Evolutionary conservation across 1,284 basidiomycete genomes (phyloP), one percentile per base, ranked within the genome.

Genomic region (Leccinum angustisporum): DNA sequence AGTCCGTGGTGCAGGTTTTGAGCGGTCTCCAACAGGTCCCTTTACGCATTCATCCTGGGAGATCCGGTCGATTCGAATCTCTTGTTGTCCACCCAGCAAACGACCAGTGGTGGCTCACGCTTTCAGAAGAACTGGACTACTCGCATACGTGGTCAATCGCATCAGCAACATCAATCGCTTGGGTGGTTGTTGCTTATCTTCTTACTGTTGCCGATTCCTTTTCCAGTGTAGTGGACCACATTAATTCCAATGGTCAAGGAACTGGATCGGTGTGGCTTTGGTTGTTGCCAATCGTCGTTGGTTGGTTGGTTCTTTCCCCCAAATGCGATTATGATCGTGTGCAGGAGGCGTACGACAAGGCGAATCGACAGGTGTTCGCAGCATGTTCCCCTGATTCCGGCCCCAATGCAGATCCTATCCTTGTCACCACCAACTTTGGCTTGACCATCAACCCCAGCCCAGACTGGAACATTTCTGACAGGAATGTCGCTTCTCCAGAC

Each of bases 171-270:
- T 78, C 76, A 5, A 78, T 80, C 21, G 56, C 65, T 0, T 81
- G 79, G 79, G 81, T 81, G 1, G 56, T 78, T 30, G 62, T 81
- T 13, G 80, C 81, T 2, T 81, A 78, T 61, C 33, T 77, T 3
- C 77, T 82, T 59, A 80, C 76, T 1, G 69, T 81, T 9, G 66
- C 75, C 16, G 74, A 79, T 58, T 76, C 78, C 8, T 76, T 81
- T 54, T 70, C 70, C 5, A 68, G 68, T 30, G 58, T 75, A 6
- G 53, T 53, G 2, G 25, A 55, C 4, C 43, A 66, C 31, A 61
- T 78, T 10, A 66, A 75, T 31, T 69, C 72, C 2, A 74, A 67
- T 18, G 80, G 78, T 1, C 70, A 79, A 50, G 76, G 71, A 8
- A 75, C 78, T 5, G 77, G 75, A 1, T 76, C 76, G 0, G 66